A percentile compares a stretch with the other conserved stretches of the same genome.
Evolutionary conservation across 768 basidiomycete species (phyloP).

Genomic region (Suillus subaureus): DNA sequence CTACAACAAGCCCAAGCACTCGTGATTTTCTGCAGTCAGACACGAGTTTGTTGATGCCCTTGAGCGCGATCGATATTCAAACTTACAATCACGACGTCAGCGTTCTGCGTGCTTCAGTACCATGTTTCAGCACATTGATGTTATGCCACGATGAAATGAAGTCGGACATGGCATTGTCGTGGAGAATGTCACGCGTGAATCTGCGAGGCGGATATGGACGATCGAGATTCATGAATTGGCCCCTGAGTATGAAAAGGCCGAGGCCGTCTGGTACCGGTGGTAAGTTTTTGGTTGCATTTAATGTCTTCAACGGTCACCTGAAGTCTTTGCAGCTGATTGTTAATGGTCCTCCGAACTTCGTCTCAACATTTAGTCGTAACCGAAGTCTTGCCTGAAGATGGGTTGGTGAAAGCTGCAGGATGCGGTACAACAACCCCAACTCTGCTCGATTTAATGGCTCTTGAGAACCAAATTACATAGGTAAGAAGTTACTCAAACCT

Average conservation of each 20-base stretch:
- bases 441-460: neutral
- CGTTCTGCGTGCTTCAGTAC: slow-evolving; percentile 1
- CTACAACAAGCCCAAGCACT: slow-evolving; percentile 10
- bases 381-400: neutral
- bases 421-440: neutral
- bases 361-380: neutral
- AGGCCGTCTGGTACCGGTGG: neutral
- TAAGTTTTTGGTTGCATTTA: neutral
- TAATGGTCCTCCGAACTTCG: no score
- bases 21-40: neutral
- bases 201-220: slow-evolving; percentile 1
- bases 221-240: slow-evolving; percentile 10
- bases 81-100: neutral
- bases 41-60: neutral
- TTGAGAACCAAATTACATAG: slow-evolving; percentile 6
- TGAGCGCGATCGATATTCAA: neutral
- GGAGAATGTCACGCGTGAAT: neutral
- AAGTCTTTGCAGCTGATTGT: neutral
- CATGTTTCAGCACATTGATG: slow-evolving; percentile 9
- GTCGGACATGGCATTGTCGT: slow-evolving; percentile 4
- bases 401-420: slow-evolving; percentile 6
- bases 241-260: neutral
- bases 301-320: neutral
- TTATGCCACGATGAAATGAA: slow-evolving; percentile 9
- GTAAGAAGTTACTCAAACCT: neutral